These are phyloP conservation scores for Hydrangea macrophylla DNA, from an alignment of 148 eudicot species.

Conservation along the genomic window DNA sequence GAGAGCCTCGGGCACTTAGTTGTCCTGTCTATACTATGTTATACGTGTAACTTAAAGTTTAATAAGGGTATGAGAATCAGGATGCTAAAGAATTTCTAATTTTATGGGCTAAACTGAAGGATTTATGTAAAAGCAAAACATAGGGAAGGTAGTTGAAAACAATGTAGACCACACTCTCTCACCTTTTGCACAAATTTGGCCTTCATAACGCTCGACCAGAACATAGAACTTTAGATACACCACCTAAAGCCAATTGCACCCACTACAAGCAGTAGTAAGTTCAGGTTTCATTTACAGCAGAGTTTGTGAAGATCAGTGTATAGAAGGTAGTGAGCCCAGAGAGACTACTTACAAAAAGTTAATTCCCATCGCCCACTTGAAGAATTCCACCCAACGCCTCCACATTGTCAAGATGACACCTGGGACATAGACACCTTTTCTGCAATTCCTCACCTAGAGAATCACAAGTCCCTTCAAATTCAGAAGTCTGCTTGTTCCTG, in stretches of 20 bases:
- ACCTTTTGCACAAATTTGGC: neutral
- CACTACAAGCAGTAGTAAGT: neutral
- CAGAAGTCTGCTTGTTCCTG: conserved; percentile 58
- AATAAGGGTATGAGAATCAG: neutral
- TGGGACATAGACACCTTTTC: conserved; percentile 60
- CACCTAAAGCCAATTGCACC: conserved; percentile 3
- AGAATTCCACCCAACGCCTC: conserved; percentile 57
- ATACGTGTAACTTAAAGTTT: neutral
- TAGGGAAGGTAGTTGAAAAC: neutral
- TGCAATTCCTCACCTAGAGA: conserved; percentile 69
- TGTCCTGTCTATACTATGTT: too few relatives aligned
- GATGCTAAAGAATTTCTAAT: neutral
- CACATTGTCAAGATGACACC: conserved; percentile 56
- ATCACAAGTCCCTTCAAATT: conserved; percentile 50
- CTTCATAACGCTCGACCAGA: neutral
- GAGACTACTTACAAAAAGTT: conserved; percentile 19
- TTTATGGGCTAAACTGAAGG: neutral
- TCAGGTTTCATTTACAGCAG: neutral
- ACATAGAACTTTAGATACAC: neutral
- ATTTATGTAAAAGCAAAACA: neutral
- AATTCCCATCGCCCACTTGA: conserved; percentile 27
- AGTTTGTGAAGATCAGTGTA: neutral
- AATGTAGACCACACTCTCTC: neutral
- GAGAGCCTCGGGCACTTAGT: too few relatives aligned
- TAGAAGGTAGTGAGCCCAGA: neutral